Evolutionary conservation across 352 stramenopile genomes (phyloP), one percentile per base, ranked within the genome.

Genomic region (Thalassiosira allenii): DNA sequence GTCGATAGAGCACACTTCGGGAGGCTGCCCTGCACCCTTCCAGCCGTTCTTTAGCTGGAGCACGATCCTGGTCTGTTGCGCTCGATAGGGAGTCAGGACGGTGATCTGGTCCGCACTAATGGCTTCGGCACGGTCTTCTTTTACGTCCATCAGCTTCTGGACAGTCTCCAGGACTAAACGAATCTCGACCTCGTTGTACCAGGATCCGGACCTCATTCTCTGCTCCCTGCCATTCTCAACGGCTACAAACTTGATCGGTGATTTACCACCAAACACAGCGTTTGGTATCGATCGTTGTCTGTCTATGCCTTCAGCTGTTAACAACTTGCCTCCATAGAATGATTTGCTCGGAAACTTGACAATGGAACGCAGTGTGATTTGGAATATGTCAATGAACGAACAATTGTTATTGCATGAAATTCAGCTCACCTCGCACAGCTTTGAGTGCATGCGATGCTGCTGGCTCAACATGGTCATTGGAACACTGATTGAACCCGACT

Each of bases 361-460:
- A n/a, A n/a, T n/a, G n/a, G n/a, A n/a, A n/a, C n/a, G n/a, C n/a
- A n/a, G n/a, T n/a, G n/a, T n/a, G n/a, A n/a, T n/a, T n/a, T n/a
- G n/a, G n/a, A n/a, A n/a, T n/a, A n/a, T n/a, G n/a, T n/a, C n/a
- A n/a, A n/a, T n/a, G n/a, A n/a, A n/a, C n/a, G n/a, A n/a, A n/a
- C n/a, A n/a, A n/a, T n/a, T n/a, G n/a, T n/a, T n/a, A n/a, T n/a
- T n/a, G n/a, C n/a, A n/a, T n/a, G n/a, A n/a, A n/a, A n/a, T n/a
- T n/a, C n/a, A n/a, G n/a, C n/a, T n/a, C n/a, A n/a, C n/a, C 4
- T 97, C 93, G 9, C 95, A 94, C 37, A 99, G 83, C 57, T 96
- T 96, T n/a, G 97, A 96, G 57, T 98, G 96, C 96, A 98, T 98
- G 37, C 96, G 93, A 76, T 98, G 98, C 79, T 98, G 96, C 20